Conservation (phyloP, 2,329 filamentous ascomycete species). For the Claviceps digitariae region DNA sequence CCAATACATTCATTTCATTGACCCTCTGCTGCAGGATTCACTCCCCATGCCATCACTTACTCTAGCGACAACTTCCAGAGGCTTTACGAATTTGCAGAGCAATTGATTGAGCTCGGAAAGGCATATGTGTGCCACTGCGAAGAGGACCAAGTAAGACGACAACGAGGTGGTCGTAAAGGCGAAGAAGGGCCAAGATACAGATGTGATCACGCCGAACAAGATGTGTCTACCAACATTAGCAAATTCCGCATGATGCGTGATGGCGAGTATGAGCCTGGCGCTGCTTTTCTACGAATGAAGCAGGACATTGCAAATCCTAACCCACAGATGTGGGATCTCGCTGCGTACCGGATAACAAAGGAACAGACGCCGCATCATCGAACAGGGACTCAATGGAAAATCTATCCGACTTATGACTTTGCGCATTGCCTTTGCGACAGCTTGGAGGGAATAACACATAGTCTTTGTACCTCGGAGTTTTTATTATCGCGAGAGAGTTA, state of each 20-base stretch:
- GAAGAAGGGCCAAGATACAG: no score
- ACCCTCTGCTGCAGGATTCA: slow-evolving; percentile 31
- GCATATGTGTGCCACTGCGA: slow-evolving; percentile 48
- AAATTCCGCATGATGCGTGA: no score
- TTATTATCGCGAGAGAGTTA: slow-evolving; percentile 74
- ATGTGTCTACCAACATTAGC: no score
- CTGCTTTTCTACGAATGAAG: slow-evolving; percentile 37
- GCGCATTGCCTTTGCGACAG: slow-evolving; percentile 84
- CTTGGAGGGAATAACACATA: slow-evolving; percentile 83
- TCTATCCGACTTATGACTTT: slow-evolving; percentile 93
- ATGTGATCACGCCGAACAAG: no score
- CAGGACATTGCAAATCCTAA: slow-evolving; percentile 68
- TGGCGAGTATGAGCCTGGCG: slow-evolving; percentile 35
- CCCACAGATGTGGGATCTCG: slow-evolving; percentile 92
- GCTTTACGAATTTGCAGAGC: slow-evolving; percentile 73
- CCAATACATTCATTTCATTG: no score
- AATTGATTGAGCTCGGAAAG: slow-evolving; percentile 54
- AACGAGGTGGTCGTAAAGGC: no score
- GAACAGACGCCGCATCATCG: slow-evolving; percentile 53
- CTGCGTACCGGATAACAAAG: slow-evolving; percentile 74
- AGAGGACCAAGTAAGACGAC: no score
- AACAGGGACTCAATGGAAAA: slow-evolving; percentile 73
- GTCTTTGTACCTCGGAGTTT: slow-evolving; percentile 90
- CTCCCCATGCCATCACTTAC: slow-evolving; percentile 48
- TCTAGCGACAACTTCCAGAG: slow-evolving; percentile 76